Base-by-base conservation (phyloP, 1,284 basidiomycete species). In the Irpex sp. region DNA sequence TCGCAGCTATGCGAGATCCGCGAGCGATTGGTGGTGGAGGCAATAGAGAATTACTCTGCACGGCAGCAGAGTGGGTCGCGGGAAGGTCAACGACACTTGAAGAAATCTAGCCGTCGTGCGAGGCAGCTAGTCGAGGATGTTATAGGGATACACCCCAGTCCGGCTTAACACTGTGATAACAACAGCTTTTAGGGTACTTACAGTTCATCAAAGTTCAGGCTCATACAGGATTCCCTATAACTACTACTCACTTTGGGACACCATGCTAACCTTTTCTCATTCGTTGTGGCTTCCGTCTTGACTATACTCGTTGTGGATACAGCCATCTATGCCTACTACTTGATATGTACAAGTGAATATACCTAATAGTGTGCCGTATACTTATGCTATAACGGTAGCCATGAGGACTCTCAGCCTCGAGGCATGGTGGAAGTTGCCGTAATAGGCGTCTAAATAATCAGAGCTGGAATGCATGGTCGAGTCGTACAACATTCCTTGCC, bases 11-110 rank as follows among this genome's bases (percentile, higher is more conserved):
- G 53, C 4, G 46, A 58, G 36, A 58, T 60, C 7, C 35, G 64
- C 11, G 64, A 65, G 64, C 19, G 36, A 19, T 35, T 62, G 9
- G 17, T 65, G 26, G 8, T 55, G 15, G 63, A 62, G 43, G 53
- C 31, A 19, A 50, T 50, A 8, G 49, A 50, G 11, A 19, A 17
- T 50, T 5, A n/a, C 17, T n/a, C 19, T 8, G 49, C 15, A 50
- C 49, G 49, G 9, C 11, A 46, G 43, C 43, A 46, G 43, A 46
- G 43, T 46, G 43, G 43, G 43, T 13, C 9, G 43, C 43, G n/a
- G 43, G 43, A 46, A n/a, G n/a, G 43, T 21, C 15, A 50, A 17
- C 49, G n/a, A 17, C 6, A 7, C 17, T 21, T 21, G 49, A n/a
- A 50, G 15, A 50, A 17, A 17, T 50, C 49, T 21, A 50, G n/a